phyloP scores from a whole-genome alignment of 345 rosid genomes.

The Aurinia saxatilis region DNA sequence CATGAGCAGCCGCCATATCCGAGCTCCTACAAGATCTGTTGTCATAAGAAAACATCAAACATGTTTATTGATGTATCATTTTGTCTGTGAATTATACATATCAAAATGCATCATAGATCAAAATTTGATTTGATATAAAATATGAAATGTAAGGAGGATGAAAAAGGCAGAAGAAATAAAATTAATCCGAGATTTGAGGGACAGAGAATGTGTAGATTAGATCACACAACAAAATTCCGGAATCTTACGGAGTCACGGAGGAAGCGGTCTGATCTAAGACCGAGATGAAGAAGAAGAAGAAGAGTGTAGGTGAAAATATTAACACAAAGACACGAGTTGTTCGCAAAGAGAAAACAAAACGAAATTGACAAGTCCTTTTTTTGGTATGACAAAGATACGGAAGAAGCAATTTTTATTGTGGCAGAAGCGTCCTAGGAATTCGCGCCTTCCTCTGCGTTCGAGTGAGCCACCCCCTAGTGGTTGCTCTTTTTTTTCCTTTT shows the following conservation, averaged over 20 bases:
- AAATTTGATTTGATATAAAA: too few species aligned
- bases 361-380: too few species aligned
- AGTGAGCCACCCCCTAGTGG: constrained; percentile 20
- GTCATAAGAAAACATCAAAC: too few species aligned
- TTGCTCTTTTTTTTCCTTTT: not conserved
- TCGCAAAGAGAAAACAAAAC: not conserved
- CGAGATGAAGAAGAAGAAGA: not conserved
- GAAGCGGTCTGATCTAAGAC: not conserved
- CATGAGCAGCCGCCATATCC: constrained; percentile 51
- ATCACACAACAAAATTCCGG: not conserved
- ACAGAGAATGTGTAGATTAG: not conserved
- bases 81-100: too few species aligned
- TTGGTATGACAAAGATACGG: too few species aligned
- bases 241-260: constrained; percentile 19
- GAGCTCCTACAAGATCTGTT: constrained; percentile 26
- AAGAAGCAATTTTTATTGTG: not conserved
- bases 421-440: constrained; percentile 28
- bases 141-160: not conserved
- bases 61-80: too few species aligned
- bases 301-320: not conserved
- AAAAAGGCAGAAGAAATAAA: not conserved
- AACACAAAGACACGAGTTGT: not conserved
- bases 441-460: constrained; percentile 35
- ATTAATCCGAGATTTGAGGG: not conserved
- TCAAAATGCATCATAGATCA: too few species aligned